These are phyloP conservation scores for Nemania sp. DNA, from an alignment of 2,329 filamentous ascomycete species.

Conservation along the genomic window DNA sequence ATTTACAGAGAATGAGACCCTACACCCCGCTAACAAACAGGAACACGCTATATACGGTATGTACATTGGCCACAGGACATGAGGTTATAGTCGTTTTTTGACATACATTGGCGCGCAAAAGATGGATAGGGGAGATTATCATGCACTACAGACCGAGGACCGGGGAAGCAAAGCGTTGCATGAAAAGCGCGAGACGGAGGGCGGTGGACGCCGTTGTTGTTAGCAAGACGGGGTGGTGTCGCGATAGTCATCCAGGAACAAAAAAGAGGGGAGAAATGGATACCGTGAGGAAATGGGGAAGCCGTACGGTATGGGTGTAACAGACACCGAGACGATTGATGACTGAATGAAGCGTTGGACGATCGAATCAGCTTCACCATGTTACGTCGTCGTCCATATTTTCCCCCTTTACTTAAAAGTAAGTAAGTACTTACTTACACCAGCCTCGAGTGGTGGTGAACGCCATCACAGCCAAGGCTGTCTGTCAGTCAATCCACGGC, in stretches of 20 bases:
- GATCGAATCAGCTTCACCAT: background rate
- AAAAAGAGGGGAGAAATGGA: background rate
- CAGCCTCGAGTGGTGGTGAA: no score
- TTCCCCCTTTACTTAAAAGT: no score
- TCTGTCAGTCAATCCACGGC: background rate
- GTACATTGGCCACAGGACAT: constrained; percentile 7
- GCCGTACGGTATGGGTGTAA: constrained; percentile 6
- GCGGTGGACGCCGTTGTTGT: background rate
- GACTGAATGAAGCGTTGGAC: background rate
- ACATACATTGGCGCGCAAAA: background rate
- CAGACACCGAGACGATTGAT: constrained; percentile 7
- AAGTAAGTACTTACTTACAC: no score
- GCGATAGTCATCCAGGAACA: background rate
- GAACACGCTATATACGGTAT: constrained; percentile 1
- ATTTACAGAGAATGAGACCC: background rate
- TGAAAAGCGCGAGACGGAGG: constrained; percentile 2
- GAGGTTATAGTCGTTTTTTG: constrained; percentile 4
- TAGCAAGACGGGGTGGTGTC: background rate
- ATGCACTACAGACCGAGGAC: background rate
- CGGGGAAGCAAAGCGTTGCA: background rate
- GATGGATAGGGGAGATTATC: background rate
- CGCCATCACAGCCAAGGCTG: background rate
- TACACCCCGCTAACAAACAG: background rate
- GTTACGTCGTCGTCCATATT: background rate
- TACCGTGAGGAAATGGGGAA: background rate